Conservation (phyloP, 83 land plant species). For the Larix sibirica region DNA sequence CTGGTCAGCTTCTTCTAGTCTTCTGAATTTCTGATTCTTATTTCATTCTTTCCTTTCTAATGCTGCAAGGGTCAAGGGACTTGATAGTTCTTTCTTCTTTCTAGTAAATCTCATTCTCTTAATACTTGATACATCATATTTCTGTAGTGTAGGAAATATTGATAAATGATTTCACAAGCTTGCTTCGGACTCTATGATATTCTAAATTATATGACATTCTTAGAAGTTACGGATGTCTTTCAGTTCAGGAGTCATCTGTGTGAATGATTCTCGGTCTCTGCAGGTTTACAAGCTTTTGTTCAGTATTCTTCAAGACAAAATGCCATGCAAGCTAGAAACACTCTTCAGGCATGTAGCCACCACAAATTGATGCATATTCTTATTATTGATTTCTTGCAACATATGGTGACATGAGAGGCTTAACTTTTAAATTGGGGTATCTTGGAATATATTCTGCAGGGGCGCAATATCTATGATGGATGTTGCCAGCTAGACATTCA, state of each 20-base stretch:
- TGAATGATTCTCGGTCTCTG: background rate
- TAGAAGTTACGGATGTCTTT: background rate
- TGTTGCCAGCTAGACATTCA: slow-evolving; percentile 61
- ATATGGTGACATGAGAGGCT: background rate
- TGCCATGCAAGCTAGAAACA: slow-evolving; percentile 49
- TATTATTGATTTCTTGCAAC: background rate
- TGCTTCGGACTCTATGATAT: background rate
- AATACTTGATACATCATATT: background rate
- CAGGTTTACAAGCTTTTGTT: slow-evolving; percentile 60
- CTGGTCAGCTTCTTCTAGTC: slow-evolving; percentile 51
- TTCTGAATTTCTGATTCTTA: slow-evolving; percentile 17
- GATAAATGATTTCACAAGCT: background rate
- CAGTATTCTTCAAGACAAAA: slow-evolving; percentile 43
- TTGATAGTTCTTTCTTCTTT: slow-evolving; percentile 2
- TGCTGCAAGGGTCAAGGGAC: background rate
- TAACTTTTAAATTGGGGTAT: background rate
- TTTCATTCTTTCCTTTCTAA: slow-evolving; percentile 16
- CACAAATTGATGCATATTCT: background rate
- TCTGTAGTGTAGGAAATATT: background rate
- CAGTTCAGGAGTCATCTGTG: background rate
- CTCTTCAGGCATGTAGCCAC: slow-evolving; percentile 29
- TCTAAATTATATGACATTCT: background rate
- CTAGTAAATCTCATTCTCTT: background rate
- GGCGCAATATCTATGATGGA: slow-evolving; percentile 61
- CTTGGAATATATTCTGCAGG: slow-evolving; percentile 26